Conservation (phyloP, 2,329 filamentous ascomycete species). For the Penicillium sp. region DNA sequence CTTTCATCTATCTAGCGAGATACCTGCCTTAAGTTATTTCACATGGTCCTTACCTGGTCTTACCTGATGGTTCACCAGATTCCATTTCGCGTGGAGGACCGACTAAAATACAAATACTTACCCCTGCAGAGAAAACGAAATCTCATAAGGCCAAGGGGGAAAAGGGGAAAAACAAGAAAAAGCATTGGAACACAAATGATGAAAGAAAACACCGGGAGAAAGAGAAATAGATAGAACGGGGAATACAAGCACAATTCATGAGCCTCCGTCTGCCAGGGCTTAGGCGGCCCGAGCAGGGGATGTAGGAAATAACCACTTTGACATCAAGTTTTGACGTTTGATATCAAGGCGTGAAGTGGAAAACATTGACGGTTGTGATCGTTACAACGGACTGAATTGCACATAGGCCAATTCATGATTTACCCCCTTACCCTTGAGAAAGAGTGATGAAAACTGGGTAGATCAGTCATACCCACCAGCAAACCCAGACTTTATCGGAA, state of each 20-base stretch:
- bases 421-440: constrained; percentile 35
- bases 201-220: constrained; percentile 23
- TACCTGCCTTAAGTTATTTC: constrained; percentile 25
- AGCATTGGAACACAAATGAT: constrained; percentile 14
- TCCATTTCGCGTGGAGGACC: constrained; percentile 13
- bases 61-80: constrained; percentile 32
- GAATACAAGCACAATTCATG: constrained; percentile 18
- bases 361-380: constrained; percentile 2
- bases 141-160: constrained; percentile 19
- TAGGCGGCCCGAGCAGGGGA: neutral
- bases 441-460: constrained; percentile 24
- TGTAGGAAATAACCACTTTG: neutral
- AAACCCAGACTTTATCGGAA: constrained; percentile 29
- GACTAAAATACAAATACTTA: constrained; percentile 46
- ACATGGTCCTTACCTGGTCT: constrained; percentile 42
- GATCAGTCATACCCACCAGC: constrained; percentile 45
- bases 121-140: constrained; percentile 25
- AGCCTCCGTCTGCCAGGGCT: constrained; percentile 2
- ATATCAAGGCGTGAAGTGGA: neutral
- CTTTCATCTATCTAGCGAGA: constrained; percentile 11
- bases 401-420: constrained; percentile 22
- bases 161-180: constrained; percentile 31
- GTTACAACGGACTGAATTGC: constrained; percentile 29
- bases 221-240: constrained; percentile 24
- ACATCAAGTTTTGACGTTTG: neutral